Evolutionary conservation across 73 alveolate species (phyloP), one percentile per base, ranked within the genome.

Genomic region (Paramecium octaurelia): DNA sequence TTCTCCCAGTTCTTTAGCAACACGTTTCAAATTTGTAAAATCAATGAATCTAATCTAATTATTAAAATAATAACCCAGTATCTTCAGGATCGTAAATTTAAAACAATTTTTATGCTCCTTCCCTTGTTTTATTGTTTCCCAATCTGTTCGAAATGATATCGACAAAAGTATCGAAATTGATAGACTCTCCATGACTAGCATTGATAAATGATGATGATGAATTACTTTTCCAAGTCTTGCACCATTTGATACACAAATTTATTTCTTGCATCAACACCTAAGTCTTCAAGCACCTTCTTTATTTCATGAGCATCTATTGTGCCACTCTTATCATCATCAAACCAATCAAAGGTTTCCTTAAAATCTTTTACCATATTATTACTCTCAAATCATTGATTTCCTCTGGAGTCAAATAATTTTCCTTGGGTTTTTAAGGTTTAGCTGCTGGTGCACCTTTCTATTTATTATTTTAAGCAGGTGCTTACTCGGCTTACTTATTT

Each of bases 271-370:
- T 95, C 97, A 27, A 95, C 92, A n/a, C 97, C 98, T 64, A 95
- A 92, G 80, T 95, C 96, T 86, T 95, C 96, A 23, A 95, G 92
- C 38, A 94, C 96, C 31, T 92, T 93, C 93, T 95, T 95, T 84
- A 95, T 87, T 92, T 95, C 95, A 20, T 73, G 88, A 12, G 97
- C 96, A 87, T 93, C 95, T 29, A 95, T 95, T 43, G 93, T 48
- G 3, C 97, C 97, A 87, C 95, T 93, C 92, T 58, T 95, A 85
- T 94, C 97, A 9, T 90, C 90, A 86, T 95, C 98, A 80, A 94
- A 95, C 75, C 94, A 92, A 92, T 94, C 95, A 87, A 95, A 95
- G 27, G 96, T 96, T 94, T 95, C 98, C 93, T 94, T 94, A 14
- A 2, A 4, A 54, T 54, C 16, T 54, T 18, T 54, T 54, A 54